Conservation (phyloP, 2,329 filamentous ascomycete genomes). For the Pseudocercospora vitis region DNA sequence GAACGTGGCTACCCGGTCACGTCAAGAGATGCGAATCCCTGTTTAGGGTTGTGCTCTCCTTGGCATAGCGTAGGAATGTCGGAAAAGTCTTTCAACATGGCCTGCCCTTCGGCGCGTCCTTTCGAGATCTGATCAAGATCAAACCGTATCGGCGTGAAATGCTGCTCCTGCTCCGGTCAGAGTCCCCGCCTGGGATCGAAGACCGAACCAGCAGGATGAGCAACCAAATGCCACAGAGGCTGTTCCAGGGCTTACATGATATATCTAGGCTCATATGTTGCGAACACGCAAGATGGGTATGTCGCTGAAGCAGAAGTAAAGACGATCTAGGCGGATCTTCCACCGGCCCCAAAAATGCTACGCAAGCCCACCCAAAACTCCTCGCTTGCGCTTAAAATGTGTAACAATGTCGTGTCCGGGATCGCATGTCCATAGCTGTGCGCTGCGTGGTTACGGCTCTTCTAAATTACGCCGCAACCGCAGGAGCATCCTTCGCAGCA, state of each 20-base stretch:
- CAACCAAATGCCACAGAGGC: background rate
- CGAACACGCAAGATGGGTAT: conserved; percentile 9
- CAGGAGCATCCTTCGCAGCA: conserved; percentile 1
- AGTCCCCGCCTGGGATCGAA: no score
- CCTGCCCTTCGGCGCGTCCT: no score
- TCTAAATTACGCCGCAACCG: background rate
- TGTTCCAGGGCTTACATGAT: background rate
- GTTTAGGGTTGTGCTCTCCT: background rate
- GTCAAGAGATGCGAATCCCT: conserved; percentile 8
- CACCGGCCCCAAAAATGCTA: conserved; percentile 6
- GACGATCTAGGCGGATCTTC: background rate
- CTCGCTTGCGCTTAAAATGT: conserved; percentile 6
- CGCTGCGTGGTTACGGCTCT: background rate
- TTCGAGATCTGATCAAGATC: no score
- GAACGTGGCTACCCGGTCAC: background rate
- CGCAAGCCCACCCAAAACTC: background rate
- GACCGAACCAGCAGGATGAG: no score
- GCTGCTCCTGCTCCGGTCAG: background rate
- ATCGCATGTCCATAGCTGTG: background rate
- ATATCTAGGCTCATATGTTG: conserved; percentile 6
- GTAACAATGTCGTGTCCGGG: background rate
- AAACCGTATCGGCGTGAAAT: background rate
- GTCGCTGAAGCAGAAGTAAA: background rate
- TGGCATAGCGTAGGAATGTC: background rate
- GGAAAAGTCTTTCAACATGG: no score